phyloP scores from a whole-genome alignment of 2,329 filamentous ascomycete genomes.

The Xylariaceae sp. region DNA sequence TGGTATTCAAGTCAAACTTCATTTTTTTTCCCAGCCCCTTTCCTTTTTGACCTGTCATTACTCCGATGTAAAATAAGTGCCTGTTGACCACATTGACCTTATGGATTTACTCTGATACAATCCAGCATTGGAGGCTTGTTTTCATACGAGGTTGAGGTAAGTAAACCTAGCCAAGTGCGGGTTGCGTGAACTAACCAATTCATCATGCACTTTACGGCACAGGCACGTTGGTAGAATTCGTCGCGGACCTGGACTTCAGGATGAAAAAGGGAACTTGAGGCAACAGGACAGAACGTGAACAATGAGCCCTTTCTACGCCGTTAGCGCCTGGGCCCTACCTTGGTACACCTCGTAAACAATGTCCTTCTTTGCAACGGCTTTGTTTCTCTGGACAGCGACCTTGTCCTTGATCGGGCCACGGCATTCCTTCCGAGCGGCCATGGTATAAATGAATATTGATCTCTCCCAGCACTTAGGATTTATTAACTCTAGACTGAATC shows the following conservation, averaged over 20 bases:
- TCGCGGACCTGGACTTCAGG: not conserved
- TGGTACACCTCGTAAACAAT: not conserved
- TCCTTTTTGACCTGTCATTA: not conserved
- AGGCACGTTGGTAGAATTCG: not conserved
- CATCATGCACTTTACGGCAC: not conserved
- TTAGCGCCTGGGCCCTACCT: not conserved
- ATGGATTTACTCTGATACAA: not conserved
- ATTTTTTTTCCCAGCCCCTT: slow-evolving; percentile 1
- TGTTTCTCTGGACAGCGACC: not conserved
- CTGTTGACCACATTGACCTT: not conserved
- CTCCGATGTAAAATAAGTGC: not conserved
- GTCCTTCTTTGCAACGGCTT: not conserved
- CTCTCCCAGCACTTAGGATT: not conserved
- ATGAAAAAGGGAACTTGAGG: not conserved
- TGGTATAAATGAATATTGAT: not conserved
- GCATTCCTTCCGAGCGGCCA: not conserved
- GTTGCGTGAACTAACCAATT: not conserved
- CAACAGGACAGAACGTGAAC: not conserved
- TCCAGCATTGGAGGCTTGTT: not conserved
- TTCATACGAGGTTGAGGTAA: not conserved
- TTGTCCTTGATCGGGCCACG: not conserved
- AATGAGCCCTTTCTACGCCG: not conserved
- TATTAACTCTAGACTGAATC: too few relatives aligned
- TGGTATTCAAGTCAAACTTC: slow-evolving; percentile 20
- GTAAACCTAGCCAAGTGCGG: not conserved